Evolutionary conservation across 106 monocot species (phyloP), one percentile per base, ranked within the genome.

Genomic region (Ottelia alismoides): DNA sequence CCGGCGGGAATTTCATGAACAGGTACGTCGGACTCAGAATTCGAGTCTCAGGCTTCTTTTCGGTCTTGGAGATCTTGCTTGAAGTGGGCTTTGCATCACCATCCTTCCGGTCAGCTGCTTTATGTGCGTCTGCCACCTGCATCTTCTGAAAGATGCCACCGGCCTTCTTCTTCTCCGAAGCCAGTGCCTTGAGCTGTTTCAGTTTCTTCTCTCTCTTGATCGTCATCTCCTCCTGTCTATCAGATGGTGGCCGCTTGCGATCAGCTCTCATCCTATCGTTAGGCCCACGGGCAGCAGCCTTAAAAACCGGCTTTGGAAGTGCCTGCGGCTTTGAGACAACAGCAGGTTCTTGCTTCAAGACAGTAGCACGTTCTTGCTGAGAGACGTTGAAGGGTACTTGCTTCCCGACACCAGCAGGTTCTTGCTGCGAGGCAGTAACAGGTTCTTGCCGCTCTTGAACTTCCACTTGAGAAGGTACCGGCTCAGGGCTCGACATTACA

Each of bases 1-100:
- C 60, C 1, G 65, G 61, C 1, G 81, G 87, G 47, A 82, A 82
- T 51, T 72, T 81, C 82, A 87, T 78, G 46, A 82, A 54, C 51
- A 87, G 54, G 26, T 57, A 72, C 0, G 81, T 87, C 17, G 87
- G 74, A n/a, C 32, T 62, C 19, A 31, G 43, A 35, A 44, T 20
- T 27, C 3, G 2, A 22, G 43, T 10, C 21, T 45, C 31, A 1
- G 14, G 58, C 28, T 11, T 49, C 48, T 49, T 35, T 7, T 52
- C 52, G 26, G 22, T 20, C 55, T 30, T 55, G 55, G 17, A 30
- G 30, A 10, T 18, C 30, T 55, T 55, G 55, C 30, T 28, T 17
- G 52, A 22, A 30, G 30, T 10, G 1, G 28, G n/a, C n/a, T n/a
- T n/a, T n/a, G n/a, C n/a, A 16, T 6, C 10, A 43, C 40, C 40